Conservation (phyloP, 2,329 filamentous ascomycete genomes). For the Cytospora mali region DNA sequence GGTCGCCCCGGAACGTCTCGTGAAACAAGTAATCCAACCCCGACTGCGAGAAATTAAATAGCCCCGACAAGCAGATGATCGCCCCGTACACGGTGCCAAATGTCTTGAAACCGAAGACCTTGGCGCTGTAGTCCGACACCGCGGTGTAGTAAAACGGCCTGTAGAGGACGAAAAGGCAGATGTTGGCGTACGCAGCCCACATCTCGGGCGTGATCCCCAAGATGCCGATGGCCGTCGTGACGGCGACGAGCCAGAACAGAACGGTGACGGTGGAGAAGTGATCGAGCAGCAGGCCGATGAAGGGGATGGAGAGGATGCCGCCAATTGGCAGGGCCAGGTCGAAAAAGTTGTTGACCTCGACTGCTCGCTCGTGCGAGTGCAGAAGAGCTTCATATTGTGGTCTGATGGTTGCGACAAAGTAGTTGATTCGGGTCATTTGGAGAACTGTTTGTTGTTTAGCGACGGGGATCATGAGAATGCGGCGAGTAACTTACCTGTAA, state of each 20-base stretch:
- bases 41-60: constrained; percentile 83
- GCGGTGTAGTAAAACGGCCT: constrained; percentile 90
- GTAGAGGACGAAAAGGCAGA: constrained; percentile 80
- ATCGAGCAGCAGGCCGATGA: constrained; percentile 81
- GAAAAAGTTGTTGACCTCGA: constrained; percentile 79
- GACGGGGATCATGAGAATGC: not conserved
- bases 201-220: constrained; percentile 71
- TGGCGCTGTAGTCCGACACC: constrained; percentile 85
- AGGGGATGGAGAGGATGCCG: constrained; percentile 81
- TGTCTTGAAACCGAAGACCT: constrained; percentile 89
- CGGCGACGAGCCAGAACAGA: constrained; percentile 68
- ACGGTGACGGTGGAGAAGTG: constrained; percentile 72
- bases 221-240: constrained; percentile 74
- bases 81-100: constrained; percentile 94
- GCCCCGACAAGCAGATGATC: constrained; percentile 81
- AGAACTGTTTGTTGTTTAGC: constrained; percentile 46
- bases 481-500: constrained; percentile 58
- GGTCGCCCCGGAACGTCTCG: constrained; percentile 69
- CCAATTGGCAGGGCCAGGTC: constrained; percentile 78
- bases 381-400: constrained; percentile 81
- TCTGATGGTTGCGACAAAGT: constrained; percentile 85
- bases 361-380: constrained; percentile 60
- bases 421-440: constrained; percentile 84
- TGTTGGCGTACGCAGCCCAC: constrained; percentile 75
- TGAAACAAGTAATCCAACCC: constrained; percentile 80